Conservation (phyloP, 1,284 basidiomycete genomes). For the Tilletia walkeri region DNA sequence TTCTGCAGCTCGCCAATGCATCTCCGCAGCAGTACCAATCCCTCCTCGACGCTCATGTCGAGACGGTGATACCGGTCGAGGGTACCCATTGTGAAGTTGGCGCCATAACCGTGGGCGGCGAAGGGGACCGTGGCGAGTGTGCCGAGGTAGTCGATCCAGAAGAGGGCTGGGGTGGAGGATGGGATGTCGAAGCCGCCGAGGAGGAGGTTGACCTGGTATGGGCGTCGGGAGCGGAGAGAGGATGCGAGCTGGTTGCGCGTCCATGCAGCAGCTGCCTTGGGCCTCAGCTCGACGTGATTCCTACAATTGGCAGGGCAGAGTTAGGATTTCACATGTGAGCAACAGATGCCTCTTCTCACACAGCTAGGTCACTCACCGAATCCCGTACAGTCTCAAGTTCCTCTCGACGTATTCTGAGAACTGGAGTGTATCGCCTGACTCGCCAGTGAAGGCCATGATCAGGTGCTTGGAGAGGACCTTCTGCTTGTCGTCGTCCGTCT, state of each 20-base stretch:
- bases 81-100: constrained; percentile 86
- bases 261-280: constrained; percentile 88
- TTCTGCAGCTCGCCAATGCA: constrained; percentile 86
- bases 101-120: constrained; percentile 91
- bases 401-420: constrained; percentile 95
- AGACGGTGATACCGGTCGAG: constrained; percentile 79
- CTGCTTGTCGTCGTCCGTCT: constrained; percentile 95
- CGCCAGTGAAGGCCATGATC: constrained; percentile 91
- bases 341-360: neutral
- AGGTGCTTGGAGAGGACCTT: constrained; percentile 85
- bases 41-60: constrained; percentile 77
- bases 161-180: constrained; percentile 67
- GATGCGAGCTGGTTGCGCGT: constrained; percentile 85
- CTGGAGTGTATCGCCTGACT: constrained; percentile 90
- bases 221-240: constrained; percentile 79
- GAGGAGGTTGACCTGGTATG: constrained; percentile 89
- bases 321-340: neutral
- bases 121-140: constrained; percentile 86
- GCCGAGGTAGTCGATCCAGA: constrained; percentile 95
- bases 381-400: constrained; percentile 92
- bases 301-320: constrained; percentile 21
- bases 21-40: constrained; percentile 74
- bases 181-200: constrained; percentile 85
- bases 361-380: constrained; percentile 66
- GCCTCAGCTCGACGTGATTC: constrained; percentile 75